Percentiles rank a stretch among this genome's conserved stretches.
These are phyloP conservation scores for Aurinia saxatilis DNA, from an alignment of 345 rosid genomes.

Conservation along the genomic window DNA sequence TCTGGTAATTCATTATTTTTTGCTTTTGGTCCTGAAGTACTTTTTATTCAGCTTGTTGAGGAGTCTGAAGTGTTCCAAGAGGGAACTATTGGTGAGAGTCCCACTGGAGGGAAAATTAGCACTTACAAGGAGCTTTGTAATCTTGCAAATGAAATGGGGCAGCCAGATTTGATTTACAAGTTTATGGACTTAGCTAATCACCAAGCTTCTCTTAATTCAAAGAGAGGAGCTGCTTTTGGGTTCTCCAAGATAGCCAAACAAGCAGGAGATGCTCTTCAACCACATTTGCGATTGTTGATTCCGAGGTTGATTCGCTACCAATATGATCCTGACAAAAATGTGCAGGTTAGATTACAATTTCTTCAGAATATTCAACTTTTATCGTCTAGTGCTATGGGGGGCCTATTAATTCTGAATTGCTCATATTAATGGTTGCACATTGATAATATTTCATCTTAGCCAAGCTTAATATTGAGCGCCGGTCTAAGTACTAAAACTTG, in stretches of 20 bases:
- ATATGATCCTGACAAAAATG: slow-evolving; percentile 95
- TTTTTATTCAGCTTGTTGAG: slow-evolving; percentile 58
- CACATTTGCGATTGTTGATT: slow-evolving; percentile 67
- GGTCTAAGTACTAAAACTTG: neutral
- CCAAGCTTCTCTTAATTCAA: slow-evolving; percentile 81
- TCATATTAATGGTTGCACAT: too few species aligned
- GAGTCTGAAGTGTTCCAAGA: slow-evolving; percentile 95
- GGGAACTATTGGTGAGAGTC: slow-evolving; percentile 80
- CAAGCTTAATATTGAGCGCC: neutral
- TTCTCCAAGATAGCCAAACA: slow-evolving; percentile 95
- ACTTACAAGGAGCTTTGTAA: slow-evolving; percentile 94
- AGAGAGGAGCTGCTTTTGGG: slow-evolving; percentile 98
- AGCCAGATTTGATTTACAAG: slow-evolving; percentile 90
- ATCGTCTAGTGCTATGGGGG: neutral
- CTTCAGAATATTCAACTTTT: neutral
- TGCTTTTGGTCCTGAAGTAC: slow-evolving; percentile 8
- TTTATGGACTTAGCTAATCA: slow-evolving; percentile 98
- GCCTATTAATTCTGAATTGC: neutral
- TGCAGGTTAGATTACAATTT: slow-evolving; percentile 53
- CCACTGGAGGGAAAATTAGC: slow-evolving; percentile 81
- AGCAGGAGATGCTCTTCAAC: slow-evolving; percentile 97
- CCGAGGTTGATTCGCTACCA: slow-evolving; percentile 92
- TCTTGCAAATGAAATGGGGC: slow-evolving; percentile 99
- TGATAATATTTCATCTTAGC: neutral
- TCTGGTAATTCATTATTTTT: slow-evolving; percentile 18